Evolutionary conservation across 2,329 filamentous ascomycete genomes (phyloP), one percentile per base, ranked within the genome.

Genomic region (Botrytis sinoallii): DNA sequence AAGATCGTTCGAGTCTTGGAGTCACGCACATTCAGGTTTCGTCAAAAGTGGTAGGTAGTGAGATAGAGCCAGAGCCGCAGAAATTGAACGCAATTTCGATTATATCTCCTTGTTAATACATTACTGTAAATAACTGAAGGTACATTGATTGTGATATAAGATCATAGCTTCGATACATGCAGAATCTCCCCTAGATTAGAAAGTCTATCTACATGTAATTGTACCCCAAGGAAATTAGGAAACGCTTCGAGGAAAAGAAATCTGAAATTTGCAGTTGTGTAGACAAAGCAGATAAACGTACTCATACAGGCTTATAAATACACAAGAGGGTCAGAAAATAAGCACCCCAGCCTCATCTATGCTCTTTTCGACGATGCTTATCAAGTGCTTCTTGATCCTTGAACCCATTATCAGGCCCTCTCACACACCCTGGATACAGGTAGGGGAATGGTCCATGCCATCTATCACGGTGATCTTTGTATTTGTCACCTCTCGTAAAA

Each of bases 391-490:
- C 42, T 14, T 63, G 12, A 38, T 71, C n/a, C 16, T 6, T 48
- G 38, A 71, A 71, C 4, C 68, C 68, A 63, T 71, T 42, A 20
- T 29, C 29, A n/a, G 1, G 22, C 25, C 68, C 68, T 20, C 68
- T 29, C 6, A 16, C 6, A 29, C 68, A 71, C 14, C 35, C 12
- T n/a, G 4, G 29, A 10, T 25, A 6, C 25, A 2, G 18, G 38
- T 42, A 71, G 14, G 12, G 2, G 1, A 35, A 63, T 12, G 22
- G 42, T 1, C 68, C 68, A 29, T 71, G 68, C 68, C 68, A 71
- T 63, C 7, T 71, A 20, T 25, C 14, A 35, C 32, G 3, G 40
- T 71, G 68, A 3, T 63, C 57, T 5, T 71, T 71, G 5, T 48
- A 63, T 14, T 71, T 71, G 25, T 71, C 68, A 12, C 35, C 3